Evolutionary conservation across 257 asterid genomes (phyloP).

Genomic region (Ilex aquifolium): DNA sequence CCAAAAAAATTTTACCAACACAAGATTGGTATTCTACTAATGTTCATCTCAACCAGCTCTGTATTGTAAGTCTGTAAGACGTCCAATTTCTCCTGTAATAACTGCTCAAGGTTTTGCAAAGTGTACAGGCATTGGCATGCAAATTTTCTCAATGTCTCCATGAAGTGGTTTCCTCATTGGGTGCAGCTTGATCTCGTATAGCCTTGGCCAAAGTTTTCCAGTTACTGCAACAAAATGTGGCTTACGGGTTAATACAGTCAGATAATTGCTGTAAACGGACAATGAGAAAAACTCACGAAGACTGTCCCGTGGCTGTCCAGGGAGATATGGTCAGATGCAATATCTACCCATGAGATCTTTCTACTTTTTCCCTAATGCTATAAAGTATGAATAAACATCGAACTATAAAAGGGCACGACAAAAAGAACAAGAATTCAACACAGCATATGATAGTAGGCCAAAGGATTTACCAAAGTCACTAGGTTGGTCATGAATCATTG

Average conservation of each 20-base stretch:
- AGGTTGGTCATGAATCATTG: background rate
- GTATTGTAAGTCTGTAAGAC: no score
- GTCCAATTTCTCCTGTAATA: no score
- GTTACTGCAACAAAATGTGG: slow-evolving; percentile 36
- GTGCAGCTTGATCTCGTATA: slow-evolving; percentile 50
- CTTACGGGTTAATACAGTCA: background rate
- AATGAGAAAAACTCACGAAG: background rate
- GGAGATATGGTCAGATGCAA: no score
- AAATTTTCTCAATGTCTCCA: slow-evolving; percentile 35
- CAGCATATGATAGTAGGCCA: no score
- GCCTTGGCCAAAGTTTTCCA: slow-evolving; percentile 75
- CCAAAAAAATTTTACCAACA: no score
- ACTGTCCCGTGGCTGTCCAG: background rate
- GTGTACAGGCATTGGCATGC: slow-evolving; percentile 35
- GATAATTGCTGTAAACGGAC: no score
- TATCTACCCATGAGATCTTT: background rate
- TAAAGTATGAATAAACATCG: background rate
- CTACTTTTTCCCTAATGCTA: background rate
- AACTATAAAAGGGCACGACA: background rate
- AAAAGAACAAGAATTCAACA: no score
- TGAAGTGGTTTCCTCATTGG: slow-evolving; percentile 29
- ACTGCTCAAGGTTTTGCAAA: slow-evolving; percentile 6
- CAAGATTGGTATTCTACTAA: no score
- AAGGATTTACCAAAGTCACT: no score
- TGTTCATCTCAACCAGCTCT: no score